These are phyloP conservation scores for Saccharomycopsis fermentans DNA, from an alignment of 805 yeast genomes.

Conservation along the genomic window DNA sequence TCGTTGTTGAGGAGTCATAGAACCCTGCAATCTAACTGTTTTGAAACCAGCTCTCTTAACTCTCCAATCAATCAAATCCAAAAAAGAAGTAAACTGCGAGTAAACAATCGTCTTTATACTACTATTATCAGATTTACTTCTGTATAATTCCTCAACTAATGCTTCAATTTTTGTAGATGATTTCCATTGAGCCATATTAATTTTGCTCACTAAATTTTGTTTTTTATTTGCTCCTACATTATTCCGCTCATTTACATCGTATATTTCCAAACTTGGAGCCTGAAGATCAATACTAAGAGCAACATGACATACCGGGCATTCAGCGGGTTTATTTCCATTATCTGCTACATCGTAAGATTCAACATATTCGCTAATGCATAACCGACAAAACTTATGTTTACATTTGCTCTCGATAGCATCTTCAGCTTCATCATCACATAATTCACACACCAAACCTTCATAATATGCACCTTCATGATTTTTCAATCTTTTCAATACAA, in stretches of 20 bases:
- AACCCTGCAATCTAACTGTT: constrained; percentile 90
- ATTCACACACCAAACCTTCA: constrained; percentile 65
- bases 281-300: constrained; percentile 82
- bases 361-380: constrained; percentile 84
- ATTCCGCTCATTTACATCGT: constrained; percentile 35
- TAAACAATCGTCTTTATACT: constrained; percentile 95
- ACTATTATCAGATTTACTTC: constrained; percentile 70
- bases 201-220: constrained; percentile 71
- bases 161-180: constrained; percentile 97
- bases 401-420: constrained; percentile 94
- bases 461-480: constrained; percentile 25
- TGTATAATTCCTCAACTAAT: constrained; percentile 82
- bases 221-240: constrained; percentile 35
- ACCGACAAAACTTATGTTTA: constrained; percentile 85
- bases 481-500: constrained; percentile 67
- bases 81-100: constrained; percentile 94
- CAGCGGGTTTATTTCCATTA: constrained; percentile 35
- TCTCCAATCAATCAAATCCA: constrained; percentile 94
- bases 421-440: constrained; percentile 97
- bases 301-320: constrained; percentile 96
- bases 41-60: constrained; percentile 88
- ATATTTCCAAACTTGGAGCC: constrained; percentile 75
- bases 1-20: constrained; percentile 93
- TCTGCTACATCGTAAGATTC: constrained; percentile 50
- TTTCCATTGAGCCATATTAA: constrained; percentile 74